Evolutionary conservation across 257 asterid species (phyloP).

Genomic region (Jasminum sambac): DNA sequence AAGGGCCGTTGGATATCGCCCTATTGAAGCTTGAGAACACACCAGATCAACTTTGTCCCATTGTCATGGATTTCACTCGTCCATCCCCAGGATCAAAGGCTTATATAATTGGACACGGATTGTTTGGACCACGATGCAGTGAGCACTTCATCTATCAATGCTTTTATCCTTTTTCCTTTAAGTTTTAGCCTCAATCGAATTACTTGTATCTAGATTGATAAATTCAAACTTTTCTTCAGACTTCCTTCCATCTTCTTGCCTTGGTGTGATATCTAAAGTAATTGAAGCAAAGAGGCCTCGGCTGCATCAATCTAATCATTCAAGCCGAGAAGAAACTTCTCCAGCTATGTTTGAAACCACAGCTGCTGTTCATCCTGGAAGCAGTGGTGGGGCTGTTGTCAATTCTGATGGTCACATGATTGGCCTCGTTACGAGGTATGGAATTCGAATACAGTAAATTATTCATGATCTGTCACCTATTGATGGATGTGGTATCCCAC

Average conservation of each 20-base stretch:
- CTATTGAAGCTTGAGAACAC: constrained; percentile 72
- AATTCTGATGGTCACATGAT: constrained; percentile 78
- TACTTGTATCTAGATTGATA: constrained; percentile 9
- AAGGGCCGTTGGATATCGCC: constrained; percentile 94
- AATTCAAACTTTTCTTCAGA: constrained; percentile 42
- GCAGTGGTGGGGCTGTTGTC: constrained; percentile 98
- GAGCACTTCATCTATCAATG: constrained; percentile 24
- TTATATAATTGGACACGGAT: constrained; percentile 89
- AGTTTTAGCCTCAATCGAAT: neutral
- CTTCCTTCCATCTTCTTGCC: constrained; percentile 81
- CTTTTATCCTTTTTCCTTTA: neutral
- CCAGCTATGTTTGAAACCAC: constrained; percentile 99
- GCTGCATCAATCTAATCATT: constrained; percentile 29
- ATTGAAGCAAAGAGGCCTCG: constrained; percentile 62
- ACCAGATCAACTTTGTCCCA: constrained; percentile 72
- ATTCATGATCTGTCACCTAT: too few relatives aligned
- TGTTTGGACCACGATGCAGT: constrained; percentile 98
- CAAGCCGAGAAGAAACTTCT: constrained; percentile 32
- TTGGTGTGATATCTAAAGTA: constrained; percentile 87
- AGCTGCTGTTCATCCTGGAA: constrained; percentile 99
- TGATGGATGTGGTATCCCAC: too few relatives aligned
- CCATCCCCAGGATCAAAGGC: constrained; percentile 88
- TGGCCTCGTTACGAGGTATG: constrained; percentile 98
- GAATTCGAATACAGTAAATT: constrained; percentile 11
- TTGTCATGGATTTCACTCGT: constrained; percentile 55